Evolutionary conservation across 2,329 filamentous ascomycete genomes (phyloP).

Genomic region (Penicillium thymicola): DNA sequence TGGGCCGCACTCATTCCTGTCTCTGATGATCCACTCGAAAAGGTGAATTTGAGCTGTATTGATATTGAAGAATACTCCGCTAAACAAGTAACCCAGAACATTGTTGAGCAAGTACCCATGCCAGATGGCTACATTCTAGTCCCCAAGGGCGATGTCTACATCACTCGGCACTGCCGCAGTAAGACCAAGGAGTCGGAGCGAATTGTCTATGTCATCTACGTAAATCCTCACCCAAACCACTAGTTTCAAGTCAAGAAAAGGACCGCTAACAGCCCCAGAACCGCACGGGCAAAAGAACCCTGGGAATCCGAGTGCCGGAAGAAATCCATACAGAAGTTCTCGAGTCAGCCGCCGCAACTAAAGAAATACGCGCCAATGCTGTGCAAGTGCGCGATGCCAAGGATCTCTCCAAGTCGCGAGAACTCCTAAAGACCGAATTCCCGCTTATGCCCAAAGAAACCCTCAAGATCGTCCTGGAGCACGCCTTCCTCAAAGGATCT

Average conservation of each 20-base stretch:
- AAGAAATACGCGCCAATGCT: constrained; percentile 39
- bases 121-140: constrained; percentile 40
- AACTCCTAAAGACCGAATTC: constrained; percentile 33
- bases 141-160: constrained; percentile 42
- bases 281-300: constrained; percentile 27
- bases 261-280: constrained; percentile 19
- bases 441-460: constrained; percentile 38
- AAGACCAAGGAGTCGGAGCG: constrained; percentile 33
- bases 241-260: not conserved
- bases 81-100: constrained; percentile 28
- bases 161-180: constrained; percentile 42
- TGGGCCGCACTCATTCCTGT: constrained; percentile 14
- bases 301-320: constrained; percentile 46
- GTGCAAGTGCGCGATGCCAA: constrained; percentile 38
- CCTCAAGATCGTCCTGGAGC: constrained; percentile 33
- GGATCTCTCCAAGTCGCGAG: constrained; percentile 24
- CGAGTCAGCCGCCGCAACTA: constrained; percentile 39
- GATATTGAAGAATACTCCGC: not conserved
- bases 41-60: constrained; percentile 19
- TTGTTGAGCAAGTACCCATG: constrained; percentile 26
- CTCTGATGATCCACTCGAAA: constrained; percentile 28
- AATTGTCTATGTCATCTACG: constrained; percentile 39
- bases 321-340: constrained; percentile 40
- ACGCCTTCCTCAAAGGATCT: constrained; percentile 43
- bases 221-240: constrained; percentile 18